Evolutionary conservation across 768 basidiomycete genomes (phyloP).

Genomic region (Coprinopsis cinerea): DNA sequence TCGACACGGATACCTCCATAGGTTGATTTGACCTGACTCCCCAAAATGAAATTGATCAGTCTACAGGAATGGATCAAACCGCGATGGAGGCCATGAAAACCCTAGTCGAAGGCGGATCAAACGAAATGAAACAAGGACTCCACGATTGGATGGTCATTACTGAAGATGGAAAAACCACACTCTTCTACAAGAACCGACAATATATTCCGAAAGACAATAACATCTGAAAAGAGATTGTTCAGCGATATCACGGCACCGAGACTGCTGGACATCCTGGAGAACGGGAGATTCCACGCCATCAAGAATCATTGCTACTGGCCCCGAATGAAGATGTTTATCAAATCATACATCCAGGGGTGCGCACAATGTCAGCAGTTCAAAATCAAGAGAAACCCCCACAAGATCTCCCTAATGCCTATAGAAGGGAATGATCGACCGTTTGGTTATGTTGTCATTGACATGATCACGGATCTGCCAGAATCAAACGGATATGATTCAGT

Average conservation of each 20-base stretch:
- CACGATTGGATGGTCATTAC: neutral
- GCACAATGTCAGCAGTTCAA: slow-evolving; percentile 16
- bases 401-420: neutral
- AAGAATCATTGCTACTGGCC: slow-evolving; percentile 17
- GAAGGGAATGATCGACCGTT: slow-evolving; percentile 4
- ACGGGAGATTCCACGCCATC: slow-evolving; percentile 3
- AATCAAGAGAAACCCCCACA: neutral
- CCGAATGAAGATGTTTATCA: slow-evolving; percentile 13
- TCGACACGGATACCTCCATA: slow-evolving; percentile 13
- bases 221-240: neutral
- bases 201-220: slow-evolving; percentile 3
- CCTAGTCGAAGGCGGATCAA: neutral
- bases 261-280: slow-evolving; percentile 9
- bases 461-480: slow-evolving; percentile 16
- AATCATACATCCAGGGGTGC: slow-evolving; percentile 19
- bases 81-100: slow-evolving; percentile 5
- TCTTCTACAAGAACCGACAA: slow-evolving; percentile 5
- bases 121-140: neutral
- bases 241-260: neutral
- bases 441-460: slow-evolving; percentile 12
- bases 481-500: slow-evolving; percentile 15
- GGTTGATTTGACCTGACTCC: slow-evolving; percentile 8
- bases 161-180: neutral
- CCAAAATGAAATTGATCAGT: slow-evolving; percentile 2
- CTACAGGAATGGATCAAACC: neutral